Percentiles rank a stretch among this genome's conserved stretches.
Evolutionary conservation across 805 yeast genomes (phyloP).

Genomic region (Ogataea polymorpha): DNA sequence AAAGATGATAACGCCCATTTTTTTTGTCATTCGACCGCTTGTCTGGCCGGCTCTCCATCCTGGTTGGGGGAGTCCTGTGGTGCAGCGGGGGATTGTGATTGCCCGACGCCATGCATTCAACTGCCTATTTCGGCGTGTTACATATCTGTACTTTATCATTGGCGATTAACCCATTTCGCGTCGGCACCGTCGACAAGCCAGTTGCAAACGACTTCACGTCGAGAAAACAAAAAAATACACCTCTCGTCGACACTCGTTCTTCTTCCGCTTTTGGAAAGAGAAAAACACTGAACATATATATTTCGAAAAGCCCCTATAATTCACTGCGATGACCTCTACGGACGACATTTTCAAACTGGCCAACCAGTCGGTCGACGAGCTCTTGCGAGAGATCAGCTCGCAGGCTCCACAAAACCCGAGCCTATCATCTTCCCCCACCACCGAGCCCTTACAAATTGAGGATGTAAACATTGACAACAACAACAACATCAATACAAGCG

Average conservation of each 20-base stretch:
- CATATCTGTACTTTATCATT: slow-evolving; percentile 6
- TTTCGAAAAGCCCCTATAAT: slow-evolving; percentile 8
- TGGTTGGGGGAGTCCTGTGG: not conserved
- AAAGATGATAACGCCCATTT: slow-evolving; percentile 12
- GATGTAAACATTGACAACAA: slow-evolving; percentile 9
- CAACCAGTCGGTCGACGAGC: slow-evolving; percentile 39
- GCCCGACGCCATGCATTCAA: slow-evolving; percentile 3
- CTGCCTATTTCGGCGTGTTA: slow-evolving; percentile 4
- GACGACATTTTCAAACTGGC: slow-evolving; percentile 27
- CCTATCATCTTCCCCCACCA: slow-evolving; percentile 16
- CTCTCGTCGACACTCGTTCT: not conserved
- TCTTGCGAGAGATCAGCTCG: slow-evolving; percentile 30
- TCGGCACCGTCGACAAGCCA: not conserved
- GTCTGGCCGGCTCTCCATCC: not conserved
- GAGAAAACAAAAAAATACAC: not conserved
- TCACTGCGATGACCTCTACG: slow-evolving; percentile 6
- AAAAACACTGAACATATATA: slow-evolving; percentile 7
- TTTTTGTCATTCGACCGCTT: slow-evolving; percentile 1
- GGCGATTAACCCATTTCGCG: not conserved
- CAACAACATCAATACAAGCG: slow-evolving; percentile 5
- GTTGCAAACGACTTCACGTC: not conserved
- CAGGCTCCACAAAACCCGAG: slow-evolving; percentile 12
- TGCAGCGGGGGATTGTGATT: slow-evolving; percentile 3
- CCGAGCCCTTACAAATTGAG: slow-evolving; percentile 21
- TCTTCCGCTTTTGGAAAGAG: slow-evolving; percentile 7